Percentiles rank a stretch among this genome's conserved stretches.
Conservation (phyloP, 2,329 filamentous ascomycete species). For the Hymenoscyphus fructigenus region DNA sequence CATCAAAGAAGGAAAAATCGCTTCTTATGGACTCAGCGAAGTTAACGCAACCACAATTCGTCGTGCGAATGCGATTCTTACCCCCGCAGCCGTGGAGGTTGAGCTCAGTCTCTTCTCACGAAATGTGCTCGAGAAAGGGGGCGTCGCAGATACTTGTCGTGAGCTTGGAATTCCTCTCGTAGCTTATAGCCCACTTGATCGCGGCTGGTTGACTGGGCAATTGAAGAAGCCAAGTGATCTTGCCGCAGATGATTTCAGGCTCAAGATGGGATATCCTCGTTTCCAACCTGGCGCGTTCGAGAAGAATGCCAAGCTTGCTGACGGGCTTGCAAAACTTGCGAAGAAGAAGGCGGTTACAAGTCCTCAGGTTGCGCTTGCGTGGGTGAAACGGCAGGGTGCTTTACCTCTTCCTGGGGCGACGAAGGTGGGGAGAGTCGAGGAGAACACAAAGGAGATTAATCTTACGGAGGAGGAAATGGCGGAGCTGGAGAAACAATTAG, state of each 20-base stretch:
- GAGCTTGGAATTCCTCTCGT: slow-evolving; percentile 63
- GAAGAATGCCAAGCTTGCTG: slow-evolving; percentile 61
- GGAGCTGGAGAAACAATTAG: slow-evolving; percentile 32
- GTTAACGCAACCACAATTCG: slow-evolving; percentile 43
- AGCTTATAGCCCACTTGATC: slow-evolving; percentile 62
- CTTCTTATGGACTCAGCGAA: slow-evolving; percentile 44
- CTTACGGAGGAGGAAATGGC: slow-evolving; percentile 34
- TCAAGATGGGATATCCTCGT: slow-evolving; percentile 60
- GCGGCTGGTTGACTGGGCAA: slow-evolving; percentile 55
- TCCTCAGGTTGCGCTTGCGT: slow-evolving; percentile 55
- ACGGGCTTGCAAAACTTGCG: slow-evolving; percentile 56
- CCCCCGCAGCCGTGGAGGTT: slow-evolving; percentile 44
- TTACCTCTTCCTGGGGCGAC: slow-evolving; percentile 38
- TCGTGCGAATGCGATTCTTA: slow-evolving; percentile 37
- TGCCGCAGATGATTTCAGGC: slow-evolving; percentile 44
- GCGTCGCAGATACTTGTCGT: slow-evolving; percentile 47
- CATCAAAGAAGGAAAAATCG: slow-evolving; percentile 43
- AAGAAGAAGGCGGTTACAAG: slow-evolving; percentile 56
- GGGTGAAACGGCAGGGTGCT: slow-evolving; percentile 24
- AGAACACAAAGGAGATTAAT: slow-evolving; percentile 34
- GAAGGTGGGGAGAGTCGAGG: slow-evolving; percentile 30
- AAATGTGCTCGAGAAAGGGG: slow-evolving; percentile 37
- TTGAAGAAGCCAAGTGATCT: slow-evolving; percentile 53
- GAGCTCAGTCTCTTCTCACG: slow-evolving; percentile 44
- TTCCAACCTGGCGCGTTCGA: slow-evolving; percentile 63